phyloP scores from a whole-genome alignment of 257 asterid species.

The Solanum pinnatisectum region DNA sequence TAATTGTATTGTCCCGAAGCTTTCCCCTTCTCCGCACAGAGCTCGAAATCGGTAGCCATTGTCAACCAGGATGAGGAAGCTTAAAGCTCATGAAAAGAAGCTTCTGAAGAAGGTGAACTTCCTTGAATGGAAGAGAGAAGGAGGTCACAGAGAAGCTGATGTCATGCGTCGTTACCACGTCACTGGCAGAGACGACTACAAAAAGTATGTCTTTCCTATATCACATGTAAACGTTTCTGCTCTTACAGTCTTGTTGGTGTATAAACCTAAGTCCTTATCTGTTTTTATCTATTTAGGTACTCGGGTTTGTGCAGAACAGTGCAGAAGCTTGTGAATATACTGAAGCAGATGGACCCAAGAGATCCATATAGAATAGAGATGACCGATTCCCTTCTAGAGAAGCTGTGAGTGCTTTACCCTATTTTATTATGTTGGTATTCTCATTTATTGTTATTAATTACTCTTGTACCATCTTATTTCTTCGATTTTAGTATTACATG shows the following conservation, averaged over 20 bases:
- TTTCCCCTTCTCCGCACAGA: background rate
- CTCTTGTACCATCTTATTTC: background rate
- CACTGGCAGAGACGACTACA: conserved; percentile 84
- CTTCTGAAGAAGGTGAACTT: conserved; percentile 69
- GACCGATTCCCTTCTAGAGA: conserved; percentile 84
- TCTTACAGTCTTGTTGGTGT: background rate
- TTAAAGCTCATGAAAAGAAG: conserved; percentile 77
- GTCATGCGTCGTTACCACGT: conserved; percentile 79
- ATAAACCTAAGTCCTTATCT: background rate
- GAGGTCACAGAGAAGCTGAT: conserved; percentile 68
- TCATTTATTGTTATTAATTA: background rate
- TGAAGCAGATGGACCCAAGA: conserved; percentile 81
- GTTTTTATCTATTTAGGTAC: conserved; percentile 37
- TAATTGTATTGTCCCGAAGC: background rate
- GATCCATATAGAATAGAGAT: conserved; percentile 82
- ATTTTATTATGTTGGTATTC: background rate
- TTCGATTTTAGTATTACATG: background rate
- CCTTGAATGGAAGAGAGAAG: conserved; percentile 89
- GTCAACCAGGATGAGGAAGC: conserved; percentile 58
- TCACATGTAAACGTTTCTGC: background rate
- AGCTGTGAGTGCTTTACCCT: conserved; percentile 44
- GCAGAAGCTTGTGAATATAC: conserved; percentile 78
- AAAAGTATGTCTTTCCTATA: conserved; percentile 30
- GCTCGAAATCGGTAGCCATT: background rate
- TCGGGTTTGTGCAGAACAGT: conserved; percentile 68